Base-by-base conservation (phyloP, 2,329 filamentous ascomycete genomes). In the Epichloe aotearoae region DNA sequence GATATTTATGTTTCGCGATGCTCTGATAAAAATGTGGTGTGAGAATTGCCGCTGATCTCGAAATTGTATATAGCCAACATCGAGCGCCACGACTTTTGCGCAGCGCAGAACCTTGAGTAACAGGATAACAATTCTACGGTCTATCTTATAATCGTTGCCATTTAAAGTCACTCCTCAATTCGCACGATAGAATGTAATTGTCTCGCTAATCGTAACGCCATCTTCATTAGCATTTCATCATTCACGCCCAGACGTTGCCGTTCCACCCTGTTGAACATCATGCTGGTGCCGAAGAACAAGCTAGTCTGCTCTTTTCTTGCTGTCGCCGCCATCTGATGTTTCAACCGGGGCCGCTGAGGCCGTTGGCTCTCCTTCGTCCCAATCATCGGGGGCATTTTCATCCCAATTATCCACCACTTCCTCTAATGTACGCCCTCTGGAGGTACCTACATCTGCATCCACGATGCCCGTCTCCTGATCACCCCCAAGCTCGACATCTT, bases 391-490 rank as follows among this genome's bases (percentile, higher is more conserved):
- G 2, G 73, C 77, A 55, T 95, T 93, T 69, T 95, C 90, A 62
- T 95, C 89, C 89, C 90, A 95, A 58, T 91, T 88, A 62, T 95
- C 90, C 7, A 95, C 77, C 69, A 94, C 87, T 53, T 91, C 79
- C 58, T 94, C 89, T 19, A 95, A 63, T 19, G 68, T 67, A 33
- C 61, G 59, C 23, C 58, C 52, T 1, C 64, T 66, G 6, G 61
- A 61, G 14, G 62, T 57, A 20, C 17, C 50, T 23, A 34, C 43
- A 33, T 3, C 62, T 23, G 50, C 62, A 17, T 67, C 66, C 19
- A 70, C 71, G n/a, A 88, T 70, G 17, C 83, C 83, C 33, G 77
- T 80, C 65, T 87, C 84, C 56, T 86, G 85, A 26, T 69, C 72
- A 55, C 83, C 80, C 1, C 86, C 88, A 6, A 95, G 76, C 69